Base-by-base conservation (phyloP, 2,329 filamentous ascomycete genomes). In the Calonectria pseudoturangicola region DNA sequence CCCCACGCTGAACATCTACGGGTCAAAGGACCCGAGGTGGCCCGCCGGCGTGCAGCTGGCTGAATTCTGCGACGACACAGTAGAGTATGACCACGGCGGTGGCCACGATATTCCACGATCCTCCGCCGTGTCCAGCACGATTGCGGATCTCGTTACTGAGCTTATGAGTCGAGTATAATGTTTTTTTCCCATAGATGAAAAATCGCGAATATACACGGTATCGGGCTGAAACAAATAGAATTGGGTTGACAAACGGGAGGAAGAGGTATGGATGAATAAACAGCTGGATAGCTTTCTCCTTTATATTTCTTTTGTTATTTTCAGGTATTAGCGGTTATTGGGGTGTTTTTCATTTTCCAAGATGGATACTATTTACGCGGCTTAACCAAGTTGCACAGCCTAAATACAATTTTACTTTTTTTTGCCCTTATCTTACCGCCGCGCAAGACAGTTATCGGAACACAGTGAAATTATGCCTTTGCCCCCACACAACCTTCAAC, bases 71-170 rank as follows among this genome's bases (percentile, higher is more conserved):
- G 65, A 67, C 1, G 65, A 67, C 6, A 45, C 50, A 9, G 10
- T 67, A 28, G 65, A 67, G 51, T 67, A 36, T 36, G 65, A 67
- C n/a, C 65, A 67, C 15, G 65, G 65, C 13, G 65, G 65, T 30
- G 65, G 65, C 39, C 65, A 67, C 36, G 65, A 67, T 27, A 67
- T 67, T 27, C 65, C 65, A 27, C 18, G 65, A 8, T 47, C 65
- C 3, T 60, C 65, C 0, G 3, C 45, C 18, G 65, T 67, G 9
- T 67, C 65, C 13, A 60, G 33, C 39, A 58, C 47, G 65, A 67
- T 67, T 67, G 65, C 65, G 2, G 51, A 47, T 18, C 43, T 67
- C 41, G 45, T 67, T 4, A 67, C 27, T 1, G 50, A 67, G 13
- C 27, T 67, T 9, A 67, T 67, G 65, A 47, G 51, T 25, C 51